phyloP scores from a whole-genome alignment of 2,329 filamentous ascomycete genomes.

The Colletotrichum echinochloae region DNA sequence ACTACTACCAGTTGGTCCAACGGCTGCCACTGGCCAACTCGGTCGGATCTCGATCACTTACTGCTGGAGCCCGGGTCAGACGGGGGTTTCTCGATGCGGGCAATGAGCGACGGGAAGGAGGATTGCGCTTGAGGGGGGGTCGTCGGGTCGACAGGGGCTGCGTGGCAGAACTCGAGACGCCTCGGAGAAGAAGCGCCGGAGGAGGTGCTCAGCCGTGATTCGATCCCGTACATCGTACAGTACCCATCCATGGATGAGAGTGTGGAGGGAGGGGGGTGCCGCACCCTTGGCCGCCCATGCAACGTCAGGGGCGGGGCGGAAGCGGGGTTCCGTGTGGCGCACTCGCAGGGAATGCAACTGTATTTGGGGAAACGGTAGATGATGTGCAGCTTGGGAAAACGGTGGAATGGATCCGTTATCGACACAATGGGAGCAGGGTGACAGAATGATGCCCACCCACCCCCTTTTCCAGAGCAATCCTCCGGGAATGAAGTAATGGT shows the following conservation, averaged over 20 bases:
- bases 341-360: slow-evolving; percentile 26
- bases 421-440: slow-evolving; percentile 12
- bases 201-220: background rate
- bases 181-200: slow-evolving; percentile 30
- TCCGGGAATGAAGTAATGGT: background rate
- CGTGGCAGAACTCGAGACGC: slow-evolving; percentile 27
- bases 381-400: slow-evolving; percentile 31
- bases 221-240: background rate
- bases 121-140: slow-evolving; percentile 3
- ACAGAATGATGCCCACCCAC: background rate
- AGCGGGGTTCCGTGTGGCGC: slow-evolving; percentile 33
- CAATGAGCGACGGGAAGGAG: slow-evolving; percentile 12
- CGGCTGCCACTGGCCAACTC: background rate
- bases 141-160: slow-evolving; percentile 2
- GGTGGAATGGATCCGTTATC: slow-evolving; percentile 27
- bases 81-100: slow-evolving; percentile 8
- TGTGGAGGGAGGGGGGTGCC: background rate
- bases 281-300: slow-evolving; percentile 17
- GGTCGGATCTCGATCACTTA: slow-evolving; percentile 19
- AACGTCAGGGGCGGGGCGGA: slow-evolving; percentile 26
- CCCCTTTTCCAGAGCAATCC: background rate
- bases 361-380: slow-evolving; percentile 30
- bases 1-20: too few relatives aligned
- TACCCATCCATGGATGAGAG: background rate
- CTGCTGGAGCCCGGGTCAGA: slow-evolving; percentile 7